These are phyloP conservation scores for Plasmodium blacklocki DNA, from an alignment of 169 alveolate species.

Conservation along the genomic window DNA sequence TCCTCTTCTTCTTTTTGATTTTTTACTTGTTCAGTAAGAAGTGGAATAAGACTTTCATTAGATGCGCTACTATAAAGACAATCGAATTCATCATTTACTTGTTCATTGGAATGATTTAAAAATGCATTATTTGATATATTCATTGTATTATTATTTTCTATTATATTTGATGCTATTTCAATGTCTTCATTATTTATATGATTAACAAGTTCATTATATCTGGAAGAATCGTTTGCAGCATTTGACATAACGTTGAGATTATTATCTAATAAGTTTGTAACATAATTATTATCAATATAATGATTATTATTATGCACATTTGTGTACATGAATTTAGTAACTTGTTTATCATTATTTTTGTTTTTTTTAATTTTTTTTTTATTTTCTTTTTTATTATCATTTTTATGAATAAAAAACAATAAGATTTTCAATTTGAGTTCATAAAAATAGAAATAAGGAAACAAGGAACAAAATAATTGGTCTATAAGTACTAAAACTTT, in stretches of 20 bases:
- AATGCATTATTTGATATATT: background rate
- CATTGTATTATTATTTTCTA: slow-evolving; percentile 2
- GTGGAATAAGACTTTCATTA: slow-evolving; percentile 4
- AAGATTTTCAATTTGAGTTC: slow-evolving; percentile 59
- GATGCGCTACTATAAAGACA: slow-evolving; percentile 23
- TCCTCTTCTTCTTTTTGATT: background rate
- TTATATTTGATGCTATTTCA: no score
- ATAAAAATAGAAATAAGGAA: slow-evolving; percentile 60
- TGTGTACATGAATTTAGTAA: background rate
- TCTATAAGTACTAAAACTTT: slow-evolving; percentile 54
- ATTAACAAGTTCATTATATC: no score
- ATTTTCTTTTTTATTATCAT: background rate
- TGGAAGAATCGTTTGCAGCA: no score
- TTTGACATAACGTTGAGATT: no score
- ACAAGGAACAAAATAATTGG: slow-evolving; percentile 27
- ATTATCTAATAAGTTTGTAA: no score
- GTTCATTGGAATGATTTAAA: background rate
- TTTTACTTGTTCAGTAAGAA: background rate
- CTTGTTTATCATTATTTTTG: background rate
- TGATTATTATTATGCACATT: background rate
- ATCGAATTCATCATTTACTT: background rate
- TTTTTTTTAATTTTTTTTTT: background rate
- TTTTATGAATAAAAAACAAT: slow-evolving; percentile 19
- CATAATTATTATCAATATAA: background rate
- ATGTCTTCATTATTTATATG: slow-evolving; percentile 8